Percentiles rank a stretch among this genome's conserved stretches.
These are phyloP conservation scores for Apiospora hydei DNA, from an alignment of 2,329 filamentous ascomycete genomes.

Conservation along the genomic window DNA sequence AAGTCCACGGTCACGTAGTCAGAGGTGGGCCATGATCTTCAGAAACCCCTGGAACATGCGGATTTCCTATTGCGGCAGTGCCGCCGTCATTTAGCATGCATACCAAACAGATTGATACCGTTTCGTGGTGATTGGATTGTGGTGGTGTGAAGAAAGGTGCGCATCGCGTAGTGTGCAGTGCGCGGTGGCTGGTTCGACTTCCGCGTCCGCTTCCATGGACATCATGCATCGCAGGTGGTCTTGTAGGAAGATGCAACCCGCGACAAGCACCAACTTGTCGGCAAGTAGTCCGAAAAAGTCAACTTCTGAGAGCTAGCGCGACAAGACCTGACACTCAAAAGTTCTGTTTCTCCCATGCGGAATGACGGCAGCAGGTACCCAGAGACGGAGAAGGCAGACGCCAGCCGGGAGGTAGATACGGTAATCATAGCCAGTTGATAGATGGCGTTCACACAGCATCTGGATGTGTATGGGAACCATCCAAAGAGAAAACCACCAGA, in stretches of 20 bases:
- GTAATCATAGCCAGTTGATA: neutral
- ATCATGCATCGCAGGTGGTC: neutral
- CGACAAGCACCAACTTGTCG: conserved; percentile 5
- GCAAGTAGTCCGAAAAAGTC: neutral
- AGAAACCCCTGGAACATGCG: conserved; percentile 10
- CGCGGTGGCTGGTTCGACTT: conserved; percentile 10
- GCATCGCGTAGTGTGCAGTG: neutral
- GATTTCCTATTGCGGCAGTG: conserved; percentile 9
- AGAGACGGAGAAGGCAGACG: neutral
- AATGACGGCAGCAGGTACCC: neutral
- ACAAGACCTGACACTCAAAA: conserved; percentile 14
- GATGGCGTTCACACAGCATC: neutral
- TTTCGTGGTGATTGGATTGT: conserved; percentile 5
- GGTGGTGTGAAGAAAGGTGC: neutral
- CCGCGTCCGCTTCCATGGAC: neutral
- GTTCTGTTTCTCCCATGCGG: conserved; percentile 7
- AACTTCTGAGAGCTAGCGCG: conserved; percentile 12
- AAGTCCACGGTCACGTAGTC: neutral
- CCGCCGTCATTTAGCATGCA: conserved; percentile 3
- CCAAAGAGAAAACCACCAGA: neutral
- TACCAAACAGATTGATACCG: conserved; percentile 18
- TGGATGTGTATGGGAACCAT: neutral
- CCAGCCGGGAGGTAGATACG: neutral
- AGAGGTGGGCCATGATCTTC: conserved; percentile 9
- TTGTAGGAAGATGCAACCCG: conserved; percentile 6